phyloP scores from a whole-genome alignment of 306 rosid species.

The Vachellia collinsii region DNA sequence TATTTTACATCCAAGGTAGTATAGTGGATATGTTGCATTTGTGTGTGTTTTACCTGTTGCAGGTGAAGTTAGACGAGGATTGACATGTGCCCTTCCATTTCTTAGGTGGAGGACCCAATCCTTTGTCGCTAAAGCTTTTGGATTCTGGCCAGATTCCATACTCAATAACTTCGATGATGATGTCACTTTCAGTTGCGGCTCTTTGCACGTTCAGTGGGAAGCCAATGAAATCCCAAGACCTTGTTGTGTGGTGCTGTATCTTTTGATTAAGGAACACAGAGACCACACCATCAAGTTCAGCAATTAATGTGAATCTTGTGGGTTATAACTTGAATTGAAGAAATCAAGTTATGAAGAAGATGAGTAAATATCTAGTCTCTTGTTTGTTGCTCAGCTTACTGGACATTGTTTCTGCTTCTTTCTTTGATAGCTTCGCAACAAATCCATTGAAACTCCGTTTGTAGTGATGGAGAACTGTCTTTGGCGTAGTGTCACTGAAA shows the following conservation, averaged over 20 bases:
- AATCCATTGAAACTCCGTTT: conserved; percentile 59
- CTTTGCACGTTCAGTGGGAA: conserved; percentile 37
- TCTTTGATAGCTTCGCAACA: conserved; percentile 37
- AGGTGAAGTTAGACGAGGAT: conserved; percentile 36
- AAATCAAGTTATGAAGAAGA: neutral
- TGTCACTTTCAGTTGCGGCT: conserved; percentile 37
- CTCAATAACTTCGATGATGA: conserved; percentile 56
- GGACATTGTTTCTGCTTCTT: conserved; percentile 44
- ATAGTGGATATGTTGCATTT: neutral
- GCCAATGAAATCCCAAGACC: conserved; percentile 68
- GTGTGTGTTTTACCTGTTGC: conserved; percentile 47
- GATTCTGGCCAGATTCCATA: conserved; percentile 60
- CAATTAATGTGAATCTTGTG: neutral
- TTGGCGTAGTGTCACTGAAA: conserved; percentile 31
- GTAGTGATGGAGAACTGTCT: conserved; percentile 42
- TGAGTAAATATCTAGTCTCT: neutral
- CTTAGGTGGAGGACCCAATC: conserved; percentile 52
- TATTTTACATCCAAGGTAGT: too few relatives aligned
- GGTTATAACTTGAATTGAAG: neutral
- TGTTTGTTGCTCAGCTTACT: conserved; percentile 17
- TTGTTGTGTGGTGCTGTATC: conserved; percentile 51
- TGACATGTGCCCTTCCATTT: conserved; percentile 67
- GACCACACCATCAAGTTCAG: conserved; percentile 52
- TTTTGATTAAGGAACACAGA: conserved; percentile 53
- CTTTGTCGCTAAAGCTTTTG: conserved; percentile 48